phyloP scores from a whole-genome alignment of 1,284 basidiomycete species.

The Puccinia horiana region DNA sequence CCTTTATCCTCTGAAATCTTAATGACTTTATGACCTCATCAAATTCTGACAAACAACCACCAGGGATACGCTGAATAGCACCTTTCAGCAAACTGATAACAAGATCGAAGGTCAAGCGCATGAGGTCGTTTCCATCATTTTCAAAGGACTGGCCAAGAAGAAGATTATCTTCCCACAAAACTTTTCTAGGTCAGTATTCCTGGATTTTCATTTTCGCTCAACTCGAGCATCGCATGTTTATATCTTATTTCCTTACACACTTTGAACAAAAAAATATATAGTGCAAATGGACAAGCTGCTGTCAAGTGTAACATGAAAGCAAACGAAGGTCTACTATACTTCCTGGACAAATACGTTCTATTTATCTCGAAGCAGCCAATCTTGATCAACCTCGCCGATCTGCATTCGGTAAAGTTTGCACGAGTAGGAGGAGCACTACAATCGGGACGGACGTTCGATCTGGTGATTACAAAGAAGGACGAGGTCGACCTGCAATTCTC shows the following conservation, averaged over 20 bases:
- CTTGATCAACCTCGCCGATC: slow-evolving; percentile 85
- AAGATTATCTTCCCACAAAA: slow-evolving; percentile 81
- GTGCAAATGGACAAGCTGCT: slow-evolving; percentile 62
- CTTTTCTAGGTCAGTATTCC: slow-evolving; percentile 72
- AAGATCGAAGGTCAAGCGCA: slow-evolving; percentile 47
- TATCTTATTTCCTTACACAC: no score
- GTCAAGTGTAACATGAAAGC: slow-evolving; percentile 98
- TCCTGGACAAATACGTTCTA: slow-evolving; percentile 96
- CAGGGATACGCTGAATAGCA: slow-evolving; percentile 28
- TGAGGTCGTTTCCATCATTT: slow-evolving; percentile 90
- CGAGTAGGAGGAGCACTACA: slow-evolving; percentile 88
- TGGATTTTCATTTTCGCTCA: background rate
- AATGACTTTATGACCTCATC: background rate
- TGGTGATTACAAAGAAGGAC: slow-evolving; percentile 86
- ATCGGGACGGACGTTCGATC: slow-evolving; percentile 89
- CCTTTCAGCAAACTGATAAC: slow-evolving; percentile 40
- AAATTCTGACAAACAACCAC: background rate
- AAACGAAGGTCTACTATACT: slow-evolving; percentile 92
- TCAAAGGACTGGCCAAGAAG: slow-evolving; percentile 85
- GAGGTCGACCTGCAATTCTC: slow-evolving; percentile 72
- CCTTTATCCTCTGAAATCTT: background rate
- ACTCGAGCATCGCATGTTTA: background rate
- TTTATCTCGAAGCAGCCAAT: slow-evolving; percentile 97
- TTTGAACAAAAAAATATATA: slow-evolving; percentile 54
- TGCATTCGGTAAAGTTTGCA: slow-evolving; percentile 89